Evolutionary conservation across 768 basidiomycete genomes (phyloP).

Genomic region (Calocera cornea): DNA sequence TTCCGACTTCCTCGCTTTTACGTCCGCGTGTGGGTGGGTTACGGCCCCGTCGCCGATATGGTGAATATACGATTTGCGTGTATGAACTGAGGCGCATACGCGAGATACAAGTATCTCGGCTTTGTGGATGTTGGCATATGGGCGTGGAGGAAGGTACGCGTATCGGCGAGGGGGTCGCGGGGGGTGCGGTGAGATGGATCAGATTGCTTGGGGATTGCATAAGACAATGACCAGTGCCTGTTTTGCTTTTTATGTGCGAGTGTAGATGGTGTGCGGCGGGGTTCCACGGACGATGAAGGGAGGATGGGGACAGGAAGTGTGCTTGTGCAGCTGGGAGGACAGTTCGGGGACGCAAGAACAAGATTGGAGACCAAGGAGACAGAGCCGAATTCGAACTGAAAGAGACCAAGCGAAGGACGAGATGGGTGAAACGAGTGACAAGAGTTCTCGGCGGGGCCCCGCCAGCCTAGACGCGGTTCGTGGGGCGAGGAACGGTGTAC

Average conservation of each 20-base stretch:
- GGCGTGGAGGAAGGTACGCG: not conserved
- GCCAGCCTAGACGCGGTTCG: not conserved
- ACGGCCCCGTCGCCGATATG: conserved; percentile 2
- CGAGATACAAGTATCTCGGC: not conserved
- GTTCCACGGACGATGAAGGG: not conserved
- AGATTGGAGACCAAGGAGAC: not conserved
- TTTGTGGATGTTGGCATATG: not conserved
- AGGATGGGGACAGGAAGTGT: not conserved
- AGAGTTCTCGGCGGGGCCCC: not conserved
- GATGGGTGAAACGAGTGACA: not conserved
- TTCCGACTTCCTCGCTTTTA: not conserved
- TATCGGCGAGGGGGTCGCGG: conserved; percentile 1
- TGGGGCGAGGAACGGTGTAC: not conserved
- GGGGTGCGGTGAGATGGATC: not conserved
- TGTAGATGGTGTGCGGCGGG: conserved; percentile 1
- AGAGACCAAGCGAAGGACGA: not conserved
- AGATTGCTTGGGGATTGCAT: not conserved
- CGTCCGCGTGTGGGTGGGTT: not conserved
- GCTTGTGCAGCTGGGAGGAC: not conserved
- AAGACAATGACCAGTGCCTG: not conserved
- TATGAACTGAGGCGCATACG: not conserved
- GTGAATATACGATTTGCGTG: not conserved
- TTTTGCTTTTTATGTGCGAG: not conserved
- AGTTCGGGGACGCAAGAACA: not conserved
- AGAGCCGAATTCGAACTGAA: not conserved